phyloP scores from a whole-genome alignment of 1,139 yeast species.

The Debaryomyces sp. region DNA sequence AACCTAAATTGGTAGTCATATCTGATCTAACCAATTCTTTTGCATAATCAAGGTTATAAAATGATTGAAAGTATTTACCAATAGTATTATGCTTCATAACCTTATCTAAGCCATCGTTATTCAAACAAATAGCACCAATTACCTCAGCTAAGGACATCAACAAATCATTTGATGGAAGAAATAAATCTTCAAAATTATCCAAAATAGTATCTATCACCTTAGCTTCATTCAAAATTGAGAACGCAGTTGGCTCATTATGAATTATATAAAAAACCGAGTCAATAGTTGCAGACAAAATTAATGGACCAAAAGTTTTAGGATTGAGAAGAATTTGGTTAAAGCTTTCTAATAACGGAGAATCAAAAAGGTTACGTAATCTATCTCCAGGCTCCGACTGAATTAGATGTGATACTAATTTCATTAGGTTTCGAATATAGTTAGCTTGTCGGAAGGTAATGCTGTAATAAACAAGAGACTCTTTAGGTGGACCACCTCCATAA shows the following conservation, averaged over 20 bases:
- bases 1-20: constrained; percentile 59
- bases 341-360: constrained; percentile 70
- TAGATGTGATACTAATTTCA: constrained; percentile 66
- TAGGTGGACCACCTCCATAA: constrained; percentile 55
- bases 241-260: constrained; percentile 92
- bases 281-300: constrained; percentile 63
- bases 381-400: constrained; percentile 80
- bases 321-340: constrained; percentile 64
- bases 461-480: constrained; percentile 56
- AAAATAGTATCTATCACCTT: constrained; percentile 69
- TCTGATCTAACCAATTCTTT: constrained; percentile 46
- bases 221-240: constrained; percentile 77
- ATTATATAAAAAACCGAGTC: constrained; percentile 73
- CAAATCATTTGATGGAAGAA: constrained; percentile 61
- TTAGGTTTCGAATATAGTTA: constrained; percentile 53
- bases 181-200: constrained; percentile 52
- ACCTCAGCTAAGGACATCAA: constrained; percentile 70
- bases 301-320: constrained; percentile 67
- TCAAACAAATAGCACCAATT: constrained; percentile 82
- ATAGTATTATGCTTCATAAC: constrained; percentile 54
- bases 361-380: constrained; percentile 80
- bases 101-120: constrained; percentile 67
- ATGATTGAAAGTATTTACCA: constrained; percentile 51
- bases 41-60: constrained; percentile 52
- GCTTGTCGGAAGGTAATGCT: constrained; percentile 67